These are phyloP conservation scores for Rubroboletus pulcherrimus DNA, from an alignment of 768 basidiomycete genomes.

Conservation along the genomic window DNA sequence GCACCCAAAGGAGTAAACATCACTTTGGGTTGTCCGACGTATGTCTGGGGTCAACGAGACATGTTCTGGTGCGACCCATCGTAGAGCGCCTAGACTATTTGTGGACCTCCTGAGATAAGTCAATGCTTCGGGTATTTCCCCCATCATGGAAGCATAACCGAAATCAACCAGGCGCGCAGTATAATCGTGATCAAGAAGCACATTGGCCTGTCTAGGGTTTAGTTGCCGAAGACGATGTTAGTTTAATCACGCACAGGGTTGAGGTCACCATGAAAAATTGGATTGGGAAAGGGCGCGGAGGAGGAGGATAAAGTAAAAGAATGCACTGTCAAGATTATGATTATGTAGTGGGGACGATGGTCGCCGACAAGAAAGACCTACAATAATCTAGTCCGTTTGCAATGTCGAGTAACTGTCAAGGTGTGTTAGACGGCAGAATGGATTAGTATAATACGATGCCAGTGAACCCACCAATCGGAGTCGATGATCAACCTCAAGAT, in stretches of 20 bases:
- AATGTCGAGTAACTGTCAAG: too few species aligned
- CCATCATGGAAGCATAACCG: not conserved
- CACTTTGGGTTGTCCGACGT: not conserved
- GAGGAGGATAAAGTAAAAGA: not conserved
- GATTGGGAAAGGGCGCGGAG: not conserved
- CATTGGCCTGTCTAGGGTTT: not conserved
- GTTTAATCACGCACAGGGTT: not conserved
- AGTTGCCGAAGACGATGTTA: not conserved
- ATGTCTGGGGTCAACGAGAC: not conserved
- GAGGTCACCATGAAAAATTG: not conserved
- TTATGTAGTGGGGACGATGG: not conserved
- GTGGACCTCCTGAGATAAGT: not conserved
- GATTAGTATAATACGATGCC: not conserved
- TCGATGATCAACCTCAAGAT: not conserved
- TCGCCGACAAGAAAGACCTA: not conserved
- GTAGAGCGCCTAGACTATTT: not conserved
- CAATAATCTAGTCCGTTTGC: not conserved
- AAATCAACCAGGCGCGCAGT: not conserved
- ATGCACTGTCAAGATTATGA: not conserved
- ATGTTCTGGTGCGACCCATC: slow-evolving; percentile 2
- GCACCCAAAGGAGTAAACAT: slow-evolving; percentile 2
- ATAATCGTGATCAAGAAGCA: not conserved
- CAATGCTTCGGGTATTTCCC: not conserved
- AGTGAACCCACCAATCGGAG: not conserved
- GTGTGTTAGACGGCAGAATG: not conserved